These are phyloP conservation scores for Hyphopichia pseudoburtonii DNA, from an alignment of 1,139 yeast species.

Conservation along the genomic window DNA sequence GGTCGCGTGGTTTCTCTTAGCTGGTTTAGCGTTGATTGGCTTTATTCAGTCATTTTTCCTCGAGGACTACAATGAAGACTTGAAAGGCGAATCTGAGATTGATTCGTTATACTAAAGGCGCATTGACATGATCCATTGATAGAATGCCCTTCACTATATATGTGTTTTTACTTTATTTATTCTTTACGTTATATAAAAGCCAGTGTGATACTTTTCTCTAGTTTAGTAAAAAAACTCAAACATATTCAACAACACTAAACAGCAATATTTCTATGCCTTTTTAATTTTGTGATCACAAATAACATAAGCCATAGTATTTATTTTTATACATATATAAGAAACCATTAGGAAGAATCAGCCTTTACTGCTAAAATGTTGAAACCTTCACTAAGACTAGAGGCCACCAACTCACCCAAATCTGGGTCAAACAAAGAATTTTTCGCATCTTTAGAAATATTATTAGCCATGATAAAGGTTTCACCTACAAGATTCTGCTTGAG, in stretches of 20 bases:
- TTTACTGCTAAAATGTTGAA: conserved; percentile 27
- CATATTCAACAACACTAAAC: too few species aligned
- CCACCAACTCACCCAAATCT: conserved; percentile 17
- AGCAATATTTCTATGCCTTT: too few species aligned
- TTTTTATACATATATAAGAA: neutral
- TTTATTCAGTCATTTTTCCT: conserved; percentile 30
- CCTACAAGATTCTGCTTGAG: conserved; percentile 12
- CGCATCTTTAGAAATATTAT: conserved; percentile 15
- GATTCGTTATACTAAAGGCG: too few species aligned
- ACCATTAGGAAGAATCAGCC: conserved; percentile 11
- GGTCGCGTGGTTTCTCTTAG: conserved; percentile 51
- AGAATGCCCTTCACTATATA: neutral
- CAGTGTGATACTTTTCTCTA: too few species aligned
- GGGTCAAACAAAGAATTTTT: conserved; percentile 14
- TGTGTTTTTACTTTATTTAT: neutral
- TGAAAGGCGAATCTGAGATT: conserved; percentile 1
- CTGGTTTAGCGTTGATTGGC: conserved; percentile 35
- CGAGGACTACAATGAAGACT: conserved; percentile 28
- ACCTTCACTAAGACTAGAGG: conserved; percentile 19
- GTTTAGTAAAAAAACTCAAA: too few species aligned
- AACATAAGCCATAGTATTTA: too few species aligned
- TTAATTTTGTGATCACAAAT: too few species aligned
- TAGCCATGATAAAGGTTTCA: conserved; percentile 26
- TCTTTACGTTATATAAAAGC: too few species aligned
- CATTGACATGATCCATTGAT: too few species aligned